Evolutionary conservation across 805 yeast genomes (phyloP).

Genomic region (Hanseniaspora taiwanica): DNA sequence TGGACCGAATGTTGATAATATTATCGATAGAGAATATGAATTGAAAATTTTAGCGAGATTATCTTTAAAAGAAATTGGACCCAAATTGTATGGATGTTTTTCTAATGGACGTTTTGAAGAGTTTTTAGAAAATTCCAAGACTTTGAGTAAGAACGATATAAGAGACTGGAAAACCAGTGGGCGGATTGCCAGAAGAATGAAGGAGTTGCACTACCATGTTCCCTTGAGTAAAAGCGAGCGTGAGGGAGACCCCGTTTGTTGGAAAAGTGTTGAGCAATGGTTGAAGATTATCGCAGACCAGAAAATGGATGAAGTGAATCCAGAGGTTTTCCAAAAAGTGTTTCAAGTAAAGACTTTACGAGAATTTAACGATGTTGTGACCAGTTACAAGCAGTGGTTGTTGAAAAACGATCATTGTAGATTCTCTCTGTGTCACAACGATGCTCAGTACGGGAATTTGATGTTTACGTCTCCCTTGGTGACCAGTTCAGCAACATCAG

Average conservation of each 20-base stretch:
- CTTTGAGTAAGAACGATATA: slow-evolving; percentile 62
- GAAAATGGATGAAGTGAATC: slow-evolving; percentile 22
- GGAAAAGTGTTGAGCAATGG: slow-evolving; percentile 71
- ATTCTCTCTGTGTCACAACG: slow-evolving; percentile 85
- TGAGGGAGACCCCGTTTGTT: slow-evolving; percentile 47
- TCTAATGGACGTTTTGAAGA: slow-evolving; percentile 91
- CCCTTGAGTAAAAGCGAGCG: slow-evolving; percentile 46
- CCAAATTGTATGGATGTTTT: slow-evolving; percentile 78
- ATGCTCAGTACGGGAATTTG: slow-evolving; percentile 91
- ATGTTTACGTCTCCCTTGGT: slow-evolving; percentile 53
- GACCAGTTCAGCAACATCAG: too few species aligned
- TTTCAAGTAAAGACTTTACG: slow-evolving; percentile 33
- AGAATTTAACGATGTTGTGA: slow-evolving; percentile 35
- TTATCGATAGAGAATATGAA: slow-evolving; percentile 79
- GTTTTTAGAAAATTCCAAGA: slow-evolving; percentile 67
- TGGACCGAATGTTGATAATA: slow-evolving; percentile 74
- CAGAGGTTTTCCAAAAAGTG: slow-evolving; percentile 23
- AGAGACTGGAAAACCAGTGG: slow-evolving; percentile 63
- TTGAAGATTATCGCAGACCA: slow-evolving; percentile 30
- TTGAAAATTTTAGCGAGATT: slow-evolving; percentile 59
- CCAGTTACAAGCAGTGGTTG: slow-evolving; percentile 51
- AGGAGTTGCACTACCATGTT: slow-evolving; percentile 78
- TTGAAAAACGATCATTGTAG: slow-evolving; percentile 27
- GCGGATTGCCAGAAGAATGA: slow-evolving; percentile 91
- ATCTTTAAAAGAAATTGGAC: slow-evolving; percentile 72